Evolutionary conservation across 169 alveolate genomes (phyloP).

Genomic region (Condylostoma magnum): DNA sequence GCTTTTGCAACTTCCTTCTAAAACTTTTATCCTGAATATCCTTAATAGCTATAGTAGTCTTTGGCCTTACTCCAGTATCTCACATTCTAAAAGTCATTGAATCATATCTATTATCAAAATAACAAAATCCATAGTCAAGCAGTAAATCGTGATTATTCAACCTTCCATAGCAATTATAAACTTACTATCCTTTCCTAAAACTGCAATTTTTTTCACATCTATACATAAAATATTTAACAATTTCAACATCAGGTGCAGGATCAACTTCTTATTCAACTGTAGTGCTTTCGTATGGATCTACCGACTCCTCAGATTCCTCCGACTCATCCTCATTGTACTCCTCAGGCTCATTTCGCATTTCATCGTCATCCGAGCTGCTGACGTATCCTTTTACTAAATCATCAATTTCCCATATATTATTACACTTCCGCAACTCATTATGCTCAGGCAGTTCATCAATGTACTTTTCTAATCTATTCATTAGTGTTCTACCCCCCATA

Average conservation of each 20-base stretch:
- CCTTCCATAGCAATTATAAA: conserved; percentile 11
- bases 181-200: conserved; percentile 14
- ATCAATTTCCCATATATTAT: conserved; percentile 22
- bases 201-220: not conserved
- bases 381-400: not conserved
- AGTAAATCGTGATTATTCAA: not conserved
- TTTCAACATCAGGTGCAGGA: not conserved
- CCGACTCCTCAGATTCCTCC: too few species aligned
- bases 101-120: conserved; percentile 4
- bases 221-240: not conserved
- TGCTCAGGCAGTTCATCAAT: not conserved
- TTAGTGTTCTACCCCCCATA: not conserved
- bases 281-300: not conserved
- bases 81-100: conserved; percentile 9
- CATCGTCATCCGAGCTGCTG: conserved; percentile 27
- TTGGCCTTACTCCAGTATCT: not conserved
- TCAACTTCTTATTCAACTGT: conserved; percentile 10
- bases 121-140: conserved; percentile 21
- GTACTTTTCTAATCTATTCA: conserved; percentile 22
- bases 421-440: not conserved
- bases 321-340: not conserved
- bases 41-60: not conserved
- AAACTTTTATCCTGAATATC: conserved; percentile 2
- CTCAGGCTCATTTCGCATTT: not conserved
- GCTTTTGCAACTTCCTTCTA: not conserved